Conservation (phyloP, 2,329 filamentous ascomycete species). For the Cladosporium sp. region DNA sequence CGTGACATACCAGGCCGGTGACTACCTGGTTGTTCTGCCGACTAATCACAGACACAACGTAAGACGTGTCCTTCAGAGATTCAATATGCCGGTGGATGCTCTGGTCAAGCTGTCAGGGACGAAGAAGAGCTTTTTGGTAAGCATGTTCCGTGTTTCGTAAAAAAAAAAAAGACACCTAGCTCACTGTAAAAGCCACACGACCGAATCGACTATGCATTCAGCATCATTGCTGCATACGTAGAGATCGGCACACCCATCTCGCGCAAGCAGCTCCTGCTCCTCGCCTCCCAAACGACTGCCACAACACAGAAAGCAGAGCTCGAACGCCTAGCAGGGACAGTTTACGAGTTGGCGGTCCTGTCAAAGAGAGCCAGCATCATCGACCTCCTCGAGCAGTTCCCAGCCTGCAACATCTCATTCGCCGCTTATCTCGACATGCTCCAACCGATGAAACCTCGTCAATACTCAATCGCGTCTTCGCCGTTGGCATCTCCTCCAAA, state of each 20-base stretch:
- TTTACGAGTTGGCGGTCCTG: slow-evolving; percentile 54
- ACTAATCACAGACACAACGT: slow-evolving; percentile 55
- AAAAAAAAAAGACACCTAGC: slow-evolving; percentile 62
- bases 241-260: slow-evolving; percentile 68
- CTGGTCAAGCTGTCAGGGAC: slow-evolving; percentile 28
- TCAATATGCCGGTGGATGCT: slow-evolving; percentile 67
- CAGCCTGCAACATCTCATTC: slow-evolving; percentile 60
- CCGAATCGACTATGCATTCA: slow-evolving; percentile 10
- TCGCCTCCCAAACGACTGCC: slow-evolving; percentile 31
- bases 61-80: slow-evolving; percentile 61
- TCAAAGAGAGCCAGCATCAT: slow-evolving; percentile 46
- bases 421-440: slow-evolving; percentile 48
- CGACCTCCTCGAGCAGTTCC: slow-evolving; percentile 65
- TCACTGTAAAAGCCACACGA: slow-evolving; percentile 48
- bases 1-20: slow-evolving; percentile 64
- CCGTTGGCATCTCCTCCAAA: slow-evolving; percentile 21
- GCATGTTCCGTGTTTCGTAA: slow-evolving; percentile 51
- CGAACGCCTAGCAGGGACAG: slow-evolving; percentile 44
- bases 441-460: slow-evolving; percentile 28
- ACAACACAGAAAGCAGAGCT: slow-evolving; percentile 42
- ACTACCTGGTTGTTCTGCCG: slow-evolving; percentile 42
- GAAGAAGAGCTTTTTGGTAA: slow-evolving; percentile 21
- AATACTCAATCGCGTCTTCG: slow-evolving; percentile 31
- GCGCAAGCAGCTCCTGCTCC: slow-evolving; percentile 39
- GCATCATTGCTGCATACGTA: slow-evolving; percentile 65